Conservation (phyloP, 176 grass and related monocot species). For the Otatea glauca region DNA sequence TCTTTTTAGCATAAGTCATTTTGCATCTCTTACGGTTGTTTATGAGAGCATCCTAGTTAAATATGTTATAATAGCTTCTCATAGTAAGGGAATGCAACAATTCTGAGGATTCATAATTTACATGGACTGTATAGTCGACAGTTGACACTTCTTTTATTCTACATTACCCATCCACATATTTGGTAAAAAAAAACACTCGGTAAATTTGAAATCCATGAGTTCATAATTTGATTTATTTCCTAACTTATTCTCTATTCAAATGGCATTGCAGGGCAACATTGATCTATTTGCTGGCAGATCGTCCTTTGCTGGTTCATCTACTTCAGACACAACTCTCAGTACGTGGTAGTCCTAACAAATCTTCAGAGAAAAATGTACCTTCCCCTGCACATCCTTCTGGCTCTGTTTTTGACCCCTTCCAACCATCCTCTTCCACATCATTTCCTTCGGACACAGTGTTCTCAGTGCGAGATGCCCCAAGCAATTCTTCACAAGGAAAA, state of each 20-base stretch:
- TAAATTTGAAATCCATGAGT: not conserved
- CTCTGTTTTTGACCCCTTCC: conserved; percentile 39
- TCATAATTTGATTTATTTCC: too few species aligned
- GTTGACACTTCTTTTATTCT: not conserved
- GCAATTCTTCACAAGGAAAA: conserved; percentile 47
- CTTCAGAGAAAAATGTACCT: conserved; percentile 26
- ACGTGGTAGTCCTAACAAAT: conserved; percentile 12
- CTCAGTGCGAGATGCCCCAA: conserved; percentile 1
- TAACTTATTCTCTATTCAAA: too few species aligned
- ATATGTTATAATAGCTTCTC: conserved; percentile 7
- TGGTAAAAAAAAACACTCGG: not conserved
- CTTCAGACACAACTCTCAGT: conserved; percentile 46
- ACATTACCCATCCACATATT: not conserved
- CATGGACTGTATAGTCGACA: not conserved
- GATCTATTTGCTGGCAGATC: conserved; percentile 62
- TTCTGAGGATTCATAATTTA: conserved; percentile 17
- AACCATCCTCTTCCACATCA: conserved; percentile 39
- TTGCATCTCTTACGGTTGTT: not conserved
- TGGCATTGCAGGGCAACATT: conserved; percentile 44
- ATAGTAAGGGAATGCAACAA: not conserved
- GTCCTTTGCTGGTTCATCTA: conserved; percentile 39
- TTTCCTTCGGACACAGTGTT: conserved; percentile 41
- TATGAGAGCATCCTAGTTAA: conserved; percentile 1
- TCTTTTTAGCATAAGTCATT: conserved; percentile 6
- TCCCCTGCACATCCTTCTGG: conserved; percentile 28